Base-by-base conservation (phyloP, 768 basidiomycete species). In the Podaxis sp. region DNA sequence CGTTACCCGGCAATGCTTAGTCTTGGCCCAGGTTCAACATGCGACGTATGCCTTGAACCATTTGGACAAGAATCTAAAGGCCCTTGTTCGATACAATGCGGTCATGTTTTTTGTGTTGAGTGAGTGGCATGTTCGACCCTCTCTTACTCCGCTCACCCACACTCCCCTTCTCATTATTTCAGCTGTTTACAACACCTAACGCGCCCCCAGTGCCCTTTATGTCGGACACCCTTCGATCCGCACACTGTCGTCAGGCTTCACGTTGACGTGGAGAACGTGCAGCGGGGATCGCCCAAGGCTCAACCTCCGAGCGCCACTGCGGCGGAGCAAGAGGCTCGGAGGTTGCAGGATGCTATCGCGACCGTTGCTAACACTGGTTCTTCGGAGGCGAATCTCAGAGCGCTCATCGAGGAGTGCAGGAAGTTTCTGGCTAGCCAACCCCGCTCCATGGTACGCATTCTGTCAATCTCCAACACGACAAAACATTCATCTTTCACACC, bases 21-120 rank as follows among this genome's bases (percentile, higher is more conserved):
- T 72, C 71, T 89, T 71, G 82, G 83, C 68, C 70, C 83, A 64
- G 81, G 81, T 68, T 90, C 90, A 68, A 77, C 79, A 54, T 92
- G 90, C 80, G 90, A 91, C 75, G 82, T 91, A 69, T 92, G 90
- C 75, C 79, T 87, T 66, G 89, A 91, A 66, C 73, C 75, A 36
- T 91, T 87, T 70, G 78, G 78, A 55, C 71, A 71, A 57, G 82
- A 82, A 55, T 66, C 66, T 51, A 86, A 83, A 70, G 78, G 81
- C 7, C 89, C 89, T 55, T 84, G 86, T 68, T 81, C 84, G 54
- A 88, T 91, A 67, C 63, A 79, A 53, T 92, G 90, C 64, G 90
- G 90, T 17, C 89, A 91, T 70, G 82, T 86, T 60, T 90, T 90
- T 74, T 91, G 87, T 67, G 73, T 75, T 64, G 73, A 71, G 77